Evolutionary conservation across 108 stramenopile species (phyloP), one percentile per base, ranked within the genome.

Genomic region (Cyclotella kingstonii): DNA sequence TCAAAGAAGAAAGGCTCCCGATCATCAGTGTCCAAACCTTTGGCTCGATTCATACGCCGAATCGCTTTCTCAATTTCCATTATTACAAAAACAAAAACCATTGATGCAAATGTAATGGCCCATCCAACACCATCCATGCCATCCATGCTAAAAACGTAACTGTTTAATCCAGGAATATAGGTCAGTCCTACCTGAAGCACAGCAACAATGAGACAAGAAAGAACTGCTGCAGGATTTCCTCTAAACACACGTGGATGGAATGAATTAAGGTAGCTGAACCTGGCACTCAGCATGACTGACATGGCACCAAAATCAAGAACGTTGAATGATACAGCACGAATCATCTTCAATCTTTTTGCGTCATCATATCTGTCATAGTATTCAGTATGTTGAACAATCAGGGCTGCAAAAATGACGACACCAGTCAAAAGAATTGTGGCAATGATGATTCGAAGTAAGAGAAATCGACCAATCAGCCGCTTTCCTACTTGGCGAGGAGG

Each of bases 401-500:
- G 65, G 1, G 81, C 60, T 19, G 81, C 53, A 23, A 60, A 73
- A 44, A 91, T 82, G 1, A 84, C 82, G 43, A 46, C 47, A 5
- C 75, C 70, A 49, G 84, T 81, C 61, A 91, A 60, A n/a, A 68
- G 42, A 27, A 77, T 10, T 8, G 85, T 88, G 69, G 73, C 90
- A 50, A 91, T 53, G 19, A 74, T 63, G 64, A 91, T 91, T 15
- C 90, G 81, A 15, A 91, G 69, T 25, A 87, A 76, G n/a, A 91
- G 74, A 82, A 69, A 91, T 54, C 90, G 81, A n/a, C 90, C 90
- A 50, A 91, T 86, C 5, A 91, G 73, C 12, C 90, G 83, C 72
- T 91, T 91, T 73, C 90, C 90, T 23, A 85, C 77, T 54, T 78
- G 80, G 45, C 90, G 84, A n/a, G 90, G 90, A 34, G 90, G 90